Percentiles rank a stretch among this genome's conserved stretches.
These are phyloP conservation scores for Apiotrichum gracile DNA, from an alignment of 1,284 basidiomycete species.

Conservation along the genomic window DNA sequence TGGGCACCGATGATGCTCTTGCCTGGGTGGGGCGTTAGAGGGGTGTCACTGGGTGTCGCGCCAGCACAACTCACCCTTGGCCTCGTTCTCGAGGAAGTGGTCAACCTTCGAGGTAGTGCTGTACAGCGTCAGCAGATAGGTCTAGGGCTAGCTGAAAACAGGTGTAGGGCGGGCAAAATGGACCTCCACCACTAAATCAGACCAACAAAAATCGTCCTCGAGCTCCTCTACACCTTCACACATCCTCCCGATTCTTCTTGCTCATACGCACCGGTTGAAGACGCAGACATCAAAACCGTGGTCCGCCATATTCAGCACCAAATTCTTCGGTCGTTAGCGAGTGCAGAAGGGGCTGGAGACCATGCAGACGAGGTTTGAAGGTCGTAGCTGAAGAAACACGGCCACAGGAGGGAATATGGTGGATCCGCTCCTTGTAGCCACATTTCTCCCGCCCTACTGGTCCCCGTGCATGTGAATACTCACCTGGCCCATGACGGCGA, in stretches of 20 bases:
- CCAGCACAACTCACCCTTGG: constrained; percentile 65
- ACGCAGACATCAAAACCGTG: constrained; percentile 97
- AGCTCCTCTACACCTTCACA: neutral
- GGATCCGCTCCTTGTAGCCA: too few species aligned
- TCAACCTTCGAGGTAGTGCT: constrained; percentile 91
- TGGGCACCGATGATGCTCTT: constrained; percentile 93
- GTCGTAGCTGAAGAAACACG: too few species aligned
- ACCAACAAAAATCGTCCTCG: too few species aligned
- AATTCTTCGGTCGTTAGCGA: constrained; percentile 72
- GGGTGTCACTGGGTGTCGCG: too few species aligned
- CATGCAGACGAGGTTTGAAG: too few species aligned
- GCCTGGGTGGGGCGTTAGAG: too few species aligned
- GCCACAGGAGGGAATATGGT: too few species aligned
- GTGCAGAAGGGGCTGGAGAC: neutral
- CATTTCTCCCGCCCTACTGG: too few species aligned
- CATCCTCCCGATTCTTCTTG: neutral
- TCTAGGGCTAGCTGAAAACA: too few species aligned
- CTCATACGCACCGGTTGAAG: constrained; percentile 73
- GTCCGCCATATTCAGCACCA: constrained; percentile 98
- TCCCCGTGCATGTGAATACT: constrained; percentile 1
- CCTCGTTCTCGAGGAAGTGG: constrained; percentile 90
- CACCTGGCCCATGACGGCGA: constrained; percentile 78
- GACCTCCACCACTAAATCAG: too few species aligned
- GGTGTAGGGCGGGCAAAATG: too few species aligned
- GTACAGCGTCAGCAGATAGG: neutral